A percentile compares a stretch with the other conserved stretches of the same genome.
phyloP scores from a whole-genome alignment of 2,329 filamentous ascomycete genomes.

The Phyllosticta citriasiana region DNA sequence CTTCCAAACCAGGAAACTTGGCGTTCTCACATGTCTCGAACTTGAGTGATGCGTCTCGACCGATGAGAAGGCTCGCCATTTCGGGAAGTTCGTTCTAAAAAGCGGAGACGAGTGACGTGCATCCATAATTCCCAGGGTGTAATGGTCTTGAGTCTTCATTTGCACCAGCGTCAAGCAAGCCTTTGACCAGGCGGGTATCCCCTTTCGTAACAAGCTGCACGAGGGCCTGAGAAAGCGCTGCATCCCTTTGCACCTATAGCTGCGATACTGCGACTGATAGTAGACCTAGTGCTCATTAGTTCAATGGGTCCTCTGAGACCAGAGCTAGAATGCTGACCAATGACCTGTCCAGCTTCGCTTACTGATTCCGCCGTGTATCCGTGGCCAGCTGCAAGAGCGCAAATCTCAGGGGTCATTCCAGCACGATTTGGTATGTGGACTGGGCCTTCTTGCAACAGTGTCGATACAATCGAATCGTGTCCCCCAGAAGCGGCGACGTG shows the following conservation, averaged over 20 bases:
- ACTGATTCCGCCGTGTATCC: background rate
- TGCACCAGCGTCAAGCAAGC: background rate
- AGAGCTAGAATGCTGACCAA: too few relatives aligned
- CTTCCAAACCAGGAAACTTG: too few relatives aligned
- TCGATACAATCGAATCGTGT: background rate
- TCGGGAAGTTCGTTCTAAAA: background rate
- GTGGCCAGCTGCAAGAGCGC: background rate
- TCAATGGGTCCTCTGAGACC: too few relatives aligned
- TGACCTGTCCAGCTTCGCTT: background rate
- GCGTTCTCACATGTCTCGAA: background rate
- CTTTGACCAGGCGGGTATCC: accelerated
- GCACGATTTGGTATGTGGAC: background rate
- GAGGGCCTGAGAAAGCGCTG: background rate
- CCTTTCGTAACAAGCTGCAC: background rate
- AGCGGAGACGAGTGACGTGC: background rate
- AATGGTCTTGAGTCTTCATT: accelerated
- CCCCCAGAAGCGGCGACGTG: background rate
- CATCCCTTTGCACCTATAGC: too few relatives aligned
- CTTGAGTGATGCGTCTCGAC: background rate
- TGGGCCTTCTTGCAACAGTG: background rate
- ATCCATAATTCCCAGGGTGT: background rate
- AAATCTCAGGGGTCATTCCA: background rate
- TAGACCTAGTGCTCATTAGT: too few relatives aligned
- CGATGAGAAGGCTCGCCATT: background rate
- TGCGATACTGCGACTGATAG: too few relatives aligned